Percentiles rank a stretch among this genome's conserved stretches.
Evolutionary conservation across 2,329 filamentous ascomycete genomes (phyloP).

Genomic region (Ceratocystiopsis brevicomis): DNA sequence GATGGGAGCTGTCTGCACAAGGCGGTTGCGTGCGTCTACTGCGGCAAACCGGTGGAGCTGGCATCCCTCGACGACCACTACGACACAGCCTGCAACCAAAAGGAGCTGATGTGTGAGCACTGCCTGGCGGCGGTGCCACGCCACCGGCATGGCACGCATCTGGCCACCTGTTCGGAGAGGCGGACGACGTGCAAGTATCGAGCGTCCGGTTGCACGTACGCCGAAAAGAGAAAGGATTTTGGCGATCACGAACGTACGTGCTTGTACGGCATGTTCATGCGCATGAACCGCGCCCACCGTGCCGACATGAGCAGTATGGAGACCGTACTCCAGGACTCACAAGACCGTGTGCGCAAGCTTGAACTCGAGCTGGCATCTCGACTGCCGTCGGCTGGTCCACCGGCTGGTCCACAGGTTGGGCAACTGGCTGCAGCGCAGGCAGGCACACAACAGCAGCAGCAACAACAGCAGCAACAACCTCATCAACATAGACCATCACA

Average conservation of each 20-base stretch:
- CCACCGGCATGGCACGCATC: conserved; percentile 27
- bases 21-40: conserved; percentile 32
- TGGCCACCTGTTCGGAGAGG: conserved; percentile 25
- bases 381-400: conserved; percentile 9
- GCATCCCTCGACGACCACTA: conserved; percentile 28
- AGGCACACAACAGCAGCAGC: not conserved
- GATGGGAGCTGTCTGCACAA: conserved; percentile 36
- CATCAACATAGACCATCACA: no score
- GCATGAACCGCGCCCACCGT: conserved; percentile 6
- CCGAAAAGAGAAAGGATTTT: conserved; percentile 20
- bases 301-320: conserved; percentile 7
- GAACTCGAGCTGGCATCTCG: conserved; percentile 4
- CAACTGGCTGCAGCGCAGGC: no score
- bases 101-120: conserved; percentile 28
- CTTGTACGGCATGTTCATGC: conserved; percentile 24
- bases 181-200: conserved; percentile 26
- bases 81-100: conserved; percentile 24
- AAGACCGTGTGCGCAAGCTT: conserved; percentile 7
- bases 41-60: conserved; percentile 28
- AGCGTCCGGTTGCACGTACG: conserved; percentile 28
- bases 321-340: conserved; percentile 5
- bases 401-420: not conserved
- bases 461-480: no score
- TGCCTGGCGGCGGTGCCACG: conserved; percentile 27
- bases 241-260: conserved; percentile 28